A percentile compares a stretch with the other conserved stretches of the same genome.
Evolutionary conservation across 306 rosid genomes (phyloP).

Genomic region (Delonix regia): DNA sequence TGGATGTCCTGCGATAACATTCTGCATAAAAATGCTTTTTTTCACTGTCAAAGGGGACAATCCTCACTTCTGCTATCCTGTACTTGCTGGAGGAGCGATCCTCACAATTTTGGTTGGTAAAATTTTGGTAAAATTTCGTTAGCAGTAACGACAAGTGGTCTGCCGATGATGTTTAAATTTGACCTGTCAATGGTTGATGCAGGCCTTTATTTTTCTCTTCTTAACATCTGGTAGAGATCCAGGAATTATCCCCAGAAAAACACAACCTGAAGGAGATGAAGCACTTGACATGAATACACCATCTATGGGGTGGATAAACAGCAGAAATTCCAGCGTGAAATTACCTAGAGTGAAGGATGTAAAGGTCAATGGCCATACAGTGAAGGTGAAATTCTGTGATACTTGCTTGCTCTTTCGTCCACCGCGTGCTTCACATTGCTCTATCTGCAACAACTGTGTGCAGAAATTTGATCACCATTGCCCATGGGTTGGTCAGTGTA

Average conservation of each 20-base stretch:
- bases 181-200: slow-evolving; percentile 40
- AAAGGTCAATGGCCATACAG: slow-evolving; percentile 63
- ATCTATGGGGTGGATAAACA: slow-evolving; percentile 72
- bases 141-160: slow-evolving; percentile 14
- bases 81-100: slow-evolving; percentile 59
- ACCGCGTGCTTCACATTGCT: slow-evolving; percentile 94
- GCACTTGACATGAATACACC: slow-evolving; percentile 34
- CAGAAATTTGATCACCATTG: slow-evolving; percentile 97
- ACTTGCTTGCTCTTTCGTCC: slow-evolving; percentile 91
- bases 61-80: slow-evolving; percentile 49
- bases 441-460: slow-evolving; percentile 92
- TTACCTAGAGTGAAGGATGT: slow-evolving; percentile 77
- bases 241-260: slow-evolving; percentile 83
- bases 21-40: slow-evolving; percentile 69
- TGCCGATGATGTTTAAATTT: slow-evolving; percentile 31
- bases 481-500: slow-evolving; percentile 99
- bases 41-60: slow-evolving; percentile 39
- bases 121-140: slow-evolving; percentile 55
- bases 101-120: slow-evolving; percentile 90
- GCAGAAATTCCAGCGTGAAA: slow-evolving; percentile 50
- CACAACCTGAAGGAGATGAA: slow-evolving; percentile 64
- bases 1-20: slow-evolving; percentile 84
- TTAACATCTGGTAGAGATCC: slow-evolving; percentile 94
- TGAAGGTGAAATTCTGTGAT: slow-evolving; percentile 89
- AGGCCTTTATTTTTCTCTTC: slow-evolving; percentile 81